Conservation (phyloP, 2,329 filamentous ascomycete genomes). For the Penicillium sp. region DNA sequence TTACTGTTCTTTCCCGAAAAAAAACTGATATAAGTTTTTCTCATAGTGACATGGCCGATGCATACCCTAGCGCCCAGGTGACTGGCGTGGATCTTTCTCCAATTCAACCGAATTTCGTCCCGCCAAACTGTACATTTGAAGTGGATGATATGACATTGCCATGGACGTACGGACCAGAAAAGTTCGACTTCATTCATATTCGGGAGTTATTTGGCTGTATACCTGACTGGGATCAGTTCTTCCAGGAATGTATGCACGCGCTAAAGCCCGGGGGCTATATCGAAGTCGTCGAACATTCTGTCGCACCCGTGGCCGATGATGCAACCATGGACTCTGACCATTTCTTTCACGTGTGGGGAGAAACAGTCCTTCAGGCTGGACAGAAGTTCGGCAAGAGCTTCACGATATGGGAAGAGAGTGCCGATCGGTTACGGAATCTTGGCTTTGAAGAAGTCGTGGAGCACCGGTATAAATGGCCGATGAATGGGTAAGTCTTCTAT, state of each 20-base stretch:
- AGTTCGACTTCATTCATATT: slow-evolving; percentile 48
- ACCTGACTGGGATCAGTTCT: slow-evolving; percentile 47
- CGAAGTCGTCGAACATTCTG: slow-evolving; percentile 40
- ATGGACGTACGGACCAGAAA: slow-evolving; percentile 40
- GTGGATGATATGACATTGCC: slow-evolving; percentile 46
- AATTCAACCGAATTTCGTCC: slow-evolving; percentile 49
- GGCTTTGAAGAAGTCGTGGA: slow-evolving; percentile 30
- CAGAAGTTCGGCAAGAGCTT: slow-evolving; percentile 28
- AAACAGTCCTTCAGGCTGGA: slow-evolving; percentile 16
- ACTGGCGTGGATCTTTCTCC: slow-evolving; percentile 50
- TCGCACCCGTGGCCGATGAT: slow-evolving; percentile 24
- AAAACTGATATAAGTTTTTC: too few relatives aligned
- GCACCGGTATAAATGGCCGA: slow-evolving; percentile 24
- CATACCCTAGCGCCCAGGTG: slow-evolving; percentile 41
- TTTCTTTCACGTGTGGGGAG: slow-evolving; percentile 20
- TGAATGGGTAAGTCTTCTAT: slow-evolving; percentile 12
- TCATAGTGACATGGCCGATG: slow-evolving; percentile 30
- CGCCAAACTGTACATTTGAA: slow-evolving; percentile 48
- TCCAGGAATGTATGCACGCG: slow-evolving; percentile 17
- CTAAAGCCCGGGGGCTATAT: slow-evolving; percentile 37
- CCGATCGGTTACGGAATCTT: slow-evolving; percentile 18
- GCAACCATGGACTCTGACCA: slow-evolving; percentile 14
- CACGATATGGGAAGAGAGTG: slow-evolving; percentile 28
- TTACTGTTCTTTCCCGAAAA: too few relatives aligned
- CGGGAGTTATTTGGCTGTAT: slow-evolving; percentile 48